Evolutionary conservation across 768 basidiomycete species (phyloP), one percentile per base, ranked within the genome.

Genomic region (Leccinum aurantiacum): DNA sequence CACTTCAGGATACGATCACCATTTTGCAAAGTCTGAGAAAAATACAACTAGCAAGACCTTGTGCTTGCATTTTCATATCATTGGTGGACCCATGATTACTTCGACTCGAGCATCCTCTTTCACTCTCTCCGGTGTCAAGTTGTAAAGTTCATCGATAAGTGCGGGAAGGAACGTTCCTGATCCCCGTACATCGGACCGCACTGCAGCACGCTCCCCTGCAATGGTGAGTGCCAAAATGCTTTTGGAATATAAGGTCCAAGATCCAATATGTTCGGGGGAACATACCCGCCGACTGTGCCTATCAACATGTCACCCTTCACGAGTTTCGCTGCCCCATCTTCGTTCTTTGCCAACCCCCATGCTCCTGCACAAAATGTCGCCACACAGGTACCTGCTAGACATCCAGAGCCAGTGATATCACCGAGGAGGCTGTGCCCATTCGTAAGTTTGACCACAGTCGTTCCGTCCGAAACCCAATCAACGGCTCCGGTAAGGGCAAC

Each of bases 351-450:
- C 69, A n/a, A 74, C 73, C 33, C 73, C 71, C 31, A 82, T 68
- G 87, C 85, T 2, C 84, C 88, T 4, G 88, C 93, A 70, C 90
- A 91, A 74, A 88, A 95, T 15, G 88, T 84, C 1, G 93, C 90
- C 52, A 96, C 82, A 31, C 82, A 79, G 10, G 90, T 89, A 27
- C 90, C 90, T 24, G 85, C 77, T 71, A 95, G 85, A 68, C 95
- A 98, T 4, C 95, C 95, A 25, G 91, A 91, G 1, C 95, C 95
- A 0, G 95, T 97, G 58, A 98, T 93, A 56, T 82, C 78, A 0
- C 86, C 88, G 8, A 97, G 83, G 25, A 89, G 75, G 15, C 77
- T 74, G 67, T 90, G 79, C 0, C 95, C 95, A 66, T 97, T 97
- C 4, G 78, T 75, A 7, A 93, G 74, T 47, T 81, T 79, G n/a